A percentile compares a stretch with the other conserved stretches of the same genome.
Conservation (phyloP, 148 eudicot genomes). For the Camellia lanceoleosa region DNA sequence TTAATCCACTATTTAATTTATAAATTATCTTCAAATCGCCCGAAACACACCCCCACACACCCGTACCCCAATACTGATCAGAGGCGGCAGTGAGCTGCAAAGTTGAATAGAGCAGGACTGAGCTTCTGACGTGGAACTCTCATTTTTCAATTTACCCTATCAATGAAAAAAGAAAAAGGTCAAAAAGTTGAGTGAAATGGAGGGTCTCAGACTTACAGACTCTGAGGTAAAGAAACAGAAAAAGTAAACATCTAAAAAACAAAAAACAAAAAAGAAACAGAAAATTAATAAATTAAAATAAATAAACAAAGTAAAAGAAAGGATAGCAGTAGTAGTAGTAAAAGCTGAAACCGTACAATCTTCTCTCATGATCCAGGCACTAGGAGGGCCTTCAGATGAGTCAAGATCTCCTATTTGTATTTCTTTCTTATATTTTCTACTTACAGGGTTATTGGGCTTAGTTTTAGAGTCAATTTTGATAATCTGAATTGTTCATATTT, state of each 20-base stretch:
- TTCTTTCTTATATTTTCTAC: too few species aligned
- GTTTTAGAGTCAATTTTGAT: too few species aligned
- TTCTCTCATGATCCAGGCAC: conserved; percentile 24
- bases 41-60: too few species aligned
- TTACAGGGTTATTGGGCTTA: too few species aligned
- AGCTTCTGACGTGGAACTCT: neutral
- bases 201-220: neutral
- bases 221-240: neutral
- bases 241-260: too few species aligned
- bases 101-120: neutral
- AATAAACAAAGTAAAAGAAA: conserved; percentile 24
- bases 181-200: conserved; percentile 1
- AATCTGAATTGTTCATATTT: too few species aligned
- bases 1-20: too few species aligned
- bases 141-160: neutral
- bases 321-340: conserved; percentile 28
- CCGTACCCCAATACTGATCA: neutral
- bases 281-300: neutral
- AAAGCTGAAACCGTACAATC: conserved; percentile 25
- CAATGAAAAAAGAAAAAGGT: neutral
- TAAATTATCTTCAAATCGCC: too few species aligned
- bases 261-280: neutral
- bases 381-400: conserved; percentile 9
- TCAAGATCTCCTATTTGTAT: too few species aligned
- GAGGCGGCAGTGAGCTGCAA: neutral